Percentiles rank a stretch among this genome's conserved stretches.
These are phyloP conservation scores for Penicillium hordei DNA, from an alignment of 2,329 filamentous ascomycete genomes.

Conservation along the genomic window DNA sequence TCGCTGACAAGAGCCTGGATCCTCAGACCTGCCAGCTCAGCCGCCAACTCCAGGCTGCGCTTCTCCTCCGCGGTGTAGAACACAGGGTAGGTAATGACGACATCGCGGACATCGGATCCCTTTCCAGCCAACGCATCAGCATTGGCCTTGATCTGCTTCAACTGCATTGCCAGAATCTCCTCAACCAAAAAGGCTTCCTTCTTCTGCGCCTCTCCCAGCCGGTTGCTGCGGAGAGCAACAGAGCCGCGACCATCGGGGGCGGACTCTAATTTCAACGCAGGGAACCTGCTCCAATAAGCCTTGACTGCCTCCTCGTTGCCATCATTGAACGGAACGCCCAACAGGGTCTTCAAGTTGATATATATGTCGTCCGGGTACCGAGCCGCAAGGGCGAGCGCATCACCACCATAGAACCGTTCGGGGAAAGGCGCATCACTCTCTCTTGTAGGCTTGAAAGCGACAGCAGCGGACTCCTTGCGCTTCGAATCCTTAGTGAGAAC, in stretches of 20 bases:
- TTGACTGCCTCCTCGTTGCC: constrained; percentile 54
- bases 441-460: constrained; percentile 88
- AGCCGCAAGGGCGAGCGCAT: constrained; percentile 82
- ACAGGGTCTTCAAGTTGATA: constrained; percentile 84
- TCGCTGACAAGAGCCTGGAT: constrained; percentile 84
- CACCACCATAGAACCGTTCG: constrained; percentile 86
- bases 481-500: constrained; percentile 97
- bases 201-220: constrained; percentile 64
- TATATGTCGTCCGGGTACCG: constrained; percentile 93
- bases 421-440: constrained; percentile 69
- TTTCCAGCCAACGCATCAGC: constrained; percentile 80
- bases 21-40: constrained; percentile 82
- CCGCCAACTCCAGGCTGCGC: constrained; percentile 78
- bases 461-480: constrained; percentile 86
- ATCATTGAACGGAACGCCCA: constrained; percentile 65
- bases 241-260: constrained; percentile 59
- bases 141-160: constrained; percentile 87
- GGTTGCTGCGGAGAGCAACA: constrained; percentile 76
- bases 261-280: constrained; percentile 68
- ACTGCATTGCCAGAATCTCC: constrained; percentile 92
- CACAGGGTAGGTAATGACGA: constrained; percentile 83
- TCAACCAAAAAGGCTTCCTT: constrained; percentile 71
- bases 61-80: constrained; percentile 92
- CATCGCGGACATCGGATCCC: constrained; percentile 70
- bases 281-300: constrained; percentile 74